Base-by-base conservation (phyloP, 768 basidiomycete genomes). In the Boletus huronensis region DNA sequence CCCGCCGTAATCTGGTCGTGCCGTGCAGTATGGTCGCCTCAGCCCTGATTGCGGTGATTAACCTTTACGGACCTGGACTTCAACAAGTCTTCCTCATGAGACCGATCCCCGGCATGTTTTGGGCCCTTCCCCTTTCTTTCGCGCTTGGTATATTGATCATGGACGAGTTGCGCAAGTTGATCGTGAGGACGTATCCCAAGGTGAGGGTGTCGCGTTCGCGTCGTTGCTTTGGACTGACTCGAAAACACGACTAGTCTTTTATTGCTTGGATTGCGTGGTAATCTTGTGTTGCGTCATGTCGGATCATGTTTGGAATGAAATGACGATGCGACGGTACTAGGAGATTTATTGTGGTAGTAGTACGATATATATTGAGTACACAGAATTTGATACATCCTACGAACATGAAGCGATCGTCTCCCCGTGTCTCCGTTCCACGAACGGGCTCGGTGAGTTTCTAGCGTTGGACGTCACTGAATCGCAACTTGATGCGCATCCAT, bases 91-190 rank as follows among this genome's bases (percentile, higher is more conserved):
- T 60, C 53, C 46, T 48, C 6, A 79, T 74, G 16, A 62, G 72
- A 11, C 73, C 76, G 0, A 75, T 79, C 17, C 77, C 75, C 3
- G 66, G 71, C 32, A 73, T 75, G 64, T 79, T 75, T 58, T 79
- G 78, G 77, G 69, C 73, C 5, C 55, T 77, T 21, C 77, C 78
- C 0, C 70, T 78, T 45, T 50, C 64, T 0, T 76, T 79, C 47
- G 78, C 76, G 28, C 19, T 74, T 10, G 75, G 72, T 0, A 74
- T 79, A 17, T 57, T 80, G 56, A 58, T 64, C 0, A 68, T 79
- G 66, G 79, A 80, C 53, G 78, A 80, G 59, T 41, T 70, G 17
- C 68, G 79, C 48, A 80, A 80, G 65, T 57, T 77, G 49, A 60
- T 79, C 35, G 77, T 78, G 52, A 65, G 77, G 59, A 68, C 72